Percentiles rank a stretch among this genome's conserved stretches.
Conservation (phyloP, 1,139 yeast genomes). For the Hanseniaspora sp. region DNA sequence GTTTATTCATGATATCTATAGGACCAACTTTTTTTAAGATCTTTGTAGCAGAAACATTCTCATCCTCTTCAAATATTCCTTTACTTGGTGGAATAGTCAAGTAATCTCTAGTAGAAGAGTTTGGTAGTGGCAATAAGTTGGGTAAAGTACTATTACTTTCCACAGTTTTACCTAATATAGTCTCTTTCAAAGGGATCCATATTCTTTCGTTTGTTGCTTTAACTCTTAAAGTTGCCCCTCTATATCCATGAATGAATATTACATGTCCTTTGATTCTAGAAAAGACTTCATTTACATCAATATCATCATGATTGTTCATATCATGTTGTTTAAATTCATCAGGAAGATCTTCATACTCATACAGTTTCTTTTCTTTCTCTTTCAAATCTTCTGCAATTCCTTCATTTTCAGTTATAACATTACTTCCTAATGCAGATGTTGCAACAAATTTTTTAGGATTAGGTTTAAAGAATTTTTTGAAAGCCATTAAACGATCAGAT, state of each 20-base stretch:
- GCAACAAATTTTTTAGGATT: constrained; percentile 3
- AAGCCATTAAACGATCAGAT: constrained; percentile 57
- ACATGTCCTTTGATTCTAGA: constrained; percentile 56
- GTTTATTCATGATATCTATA: constrained; percentile 58
- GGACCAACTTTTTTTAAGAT: constrained; percentile 53
- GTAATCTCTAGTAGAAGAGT: constrained; percentile 1
- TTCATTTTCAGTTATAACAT: background rate
- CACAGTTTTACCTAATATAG: constrained; percentile 38
- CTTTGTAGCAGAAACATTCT: constrained; percentile 3
- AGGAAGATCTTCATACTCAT: constrained; percentile 20
- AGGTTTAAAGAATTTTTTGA: constrained; percentile 50
- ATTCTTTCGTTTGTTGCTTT: constrained; percentile 50
- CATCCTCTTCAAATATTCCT: background rate
- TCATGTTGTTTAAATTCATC: constrained; percentile 21
- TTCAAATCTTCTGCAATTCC: background rate
- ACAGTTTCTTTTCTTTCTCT: background rate
- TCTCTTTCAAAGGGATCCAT: constrained; percentile 85
- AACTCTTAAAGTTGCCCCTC: constrained; percentile 75
- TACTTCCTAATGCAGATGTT: background rate
- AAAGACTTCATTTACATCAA: constrained; percentile 23
- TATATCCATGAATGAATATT: constrained; percentile 72
- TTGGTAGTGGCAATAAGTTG: constrained; percentile 4
- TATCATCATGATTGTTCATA: constrained; percentile 27
- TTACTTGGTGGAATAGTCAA: constrained; percentile 1
- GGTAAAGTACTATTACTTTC: background rate